Evolutionary conservation across 2,329 filamentous ascomycete genomes (phyloP), one percentile per base, ranked within the genome.

Genomic region (Furcasterigmium furcatum): DNA sequence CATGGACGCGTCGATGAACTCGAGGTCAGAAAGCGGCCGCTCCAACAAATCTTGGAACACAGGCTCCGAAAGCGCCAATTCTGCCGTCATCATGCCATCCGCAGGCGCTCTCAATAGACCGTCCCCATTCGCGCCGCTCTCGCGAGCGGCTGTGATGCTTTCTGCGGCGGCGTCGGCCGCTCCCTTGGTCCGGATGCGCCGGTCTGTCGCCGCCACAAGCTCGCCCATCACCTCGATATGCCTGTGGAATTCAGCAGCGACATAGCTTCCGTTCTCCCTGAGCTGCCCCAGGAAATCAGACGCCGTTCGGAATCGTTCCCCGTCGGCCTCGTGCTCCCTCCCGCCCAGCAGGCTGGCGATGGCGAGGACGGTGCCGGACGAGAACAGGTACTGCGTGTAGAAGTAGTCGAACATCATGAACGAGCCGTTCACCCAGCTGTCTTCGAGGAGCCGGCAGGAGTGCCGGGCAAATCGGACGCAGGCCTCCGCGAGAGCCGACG

Each of bases 321-420:
- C 55, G 27, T 73, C 70, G n/a, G 58, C 59, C 4, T 57, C 58
- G 3, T 55, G 58, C 8, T 62, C 52, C 5, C 59, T 56, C 0
- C 60, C 54, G 5, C 54, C 54, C 0, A 71, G 55, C 0, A 73
- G 53, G 30, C 65, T 70, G 2, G 72, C 72, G 2, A 73, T 60
- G 1, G 68, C 69, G 2, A 76, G 62, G 5, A 74, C 63, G 0
- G 66, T 71, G 2, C 68, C 62, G 0, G 70, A 63, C 0, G 72
- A 70, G 53, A 75, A 75, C 20, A 76, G 64, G 32, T 72, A 74
- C 39, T 73, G 70, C 0, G 67, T 67, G 52, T 67, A 64, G 38
- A 70, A 70, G 53, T 72, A 74, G 46, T 74, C 72, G 38, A 74
- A 73, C 0, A 65, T 73, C 1, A 64, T 58, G 44, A 74, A 73